phyloP scores from a whole-genome alignment of 202 grass and related monocot genomes.

The Brachypodium distachyon region DNA sequence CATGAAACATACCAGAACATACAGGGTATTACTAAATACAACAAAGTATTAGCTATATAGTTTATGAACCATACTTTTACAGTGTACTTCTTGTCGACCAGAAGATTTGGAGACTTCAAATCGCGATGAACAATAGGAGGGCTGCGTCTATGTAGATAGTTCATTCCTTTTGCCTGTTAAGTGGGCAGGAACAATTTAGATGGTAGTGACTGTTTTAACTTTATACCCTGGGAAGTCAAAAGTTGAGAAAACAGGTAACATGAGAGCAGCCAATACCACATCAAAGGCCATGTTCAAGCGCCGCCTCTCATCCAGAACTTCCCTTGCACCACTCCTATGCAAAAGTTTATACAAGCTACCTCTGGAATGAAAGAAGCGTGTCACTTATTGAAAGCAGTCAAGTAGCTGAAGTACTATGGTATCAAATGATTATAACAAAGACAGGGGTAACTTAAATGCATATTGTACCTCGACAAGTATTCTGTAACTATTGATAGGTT shows the following conservation, averaged over 20 bases:
- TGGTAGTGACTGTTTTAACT: not conserved
- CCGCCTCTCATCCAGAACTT: conserved; percentile 84
- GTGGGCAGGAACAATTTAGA: conserved; percentile 9
- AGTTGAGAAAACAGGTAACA: not conserved
- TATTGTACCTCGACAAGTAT: conserved; percentile 77
- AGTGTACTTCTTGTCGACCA: conserved; percentile 96
- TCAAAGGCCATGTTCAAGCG: conserved; percentile 97
- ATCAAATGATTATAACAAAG: not conserved
- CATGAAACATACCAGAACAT: not conserved
- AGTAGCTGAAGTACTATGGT: not conserved
- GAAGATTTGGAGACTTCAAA: conserved; percentile 98
- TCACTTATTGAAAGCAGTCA: not conserved
- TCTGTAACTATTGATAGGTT: conserved; percentile 92
- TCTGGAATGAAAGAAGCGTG: conserved; percentile 40
- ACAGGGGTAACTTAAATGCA: not conserved
- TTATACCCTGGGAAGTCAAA: not conserved
- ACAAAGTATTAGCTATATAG: not conserved
- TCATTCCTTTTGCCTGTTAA: conserved; percentile 95
- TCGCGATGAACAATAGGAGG: conserved; percentile 98
- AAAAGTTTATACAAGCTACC: conserved; percentile 95
- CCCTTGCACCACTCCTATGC: conserved; percentile 59
- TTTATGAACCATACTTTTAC: conserved; percentile 66
- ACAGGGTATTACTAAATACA: not conserved
- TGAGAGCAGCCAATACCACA: conserved; percentile 50
- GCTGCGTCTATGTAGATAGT: conserved; percentile 88